Evolutionary conservation across 257 asterid genomes (phyloP).

Genomic region (Salvia hispanica): DNA sequence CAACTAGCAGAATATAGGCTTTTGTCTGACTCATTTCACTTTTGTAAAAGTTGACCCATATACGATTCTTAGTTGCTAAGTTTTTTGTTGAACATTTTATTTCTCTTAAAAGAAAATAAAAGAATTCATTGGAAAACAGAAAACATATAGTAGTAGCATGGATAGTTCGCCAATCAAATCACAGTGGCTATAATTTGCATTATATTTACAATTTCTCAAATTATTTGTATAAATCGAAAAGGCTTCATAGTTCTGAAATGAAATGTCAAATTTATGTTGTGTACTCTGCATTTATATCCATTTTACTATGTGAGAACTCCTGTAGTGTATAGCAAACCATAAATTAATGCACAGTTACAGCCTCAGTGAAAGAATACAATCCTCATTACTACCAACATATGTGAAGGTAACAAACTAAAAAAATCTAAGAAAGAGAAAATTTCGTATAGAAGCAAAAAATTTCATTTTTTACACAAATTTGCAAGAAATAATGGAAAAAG

Average conservation of each 20-base stretch:
- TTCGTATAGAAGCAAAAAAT: constrained; percentile 36
- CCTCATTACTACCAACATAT: constrained; percentile 35
- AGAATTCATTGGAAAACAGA: too few species aligned
- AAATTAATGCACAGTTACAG: constrained; percentile 49
- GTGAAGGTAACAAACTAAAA: constrained; percentile 33
- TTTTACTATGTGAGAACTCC: neutral
- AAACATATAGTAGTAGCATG: too few species aligned
- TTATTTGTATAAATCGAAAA: too few species aligned
- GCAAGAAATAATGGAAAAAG: constrained; percentile 3
- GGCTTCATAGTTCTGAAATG: neutral
- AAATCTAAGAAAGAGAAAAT: constrained; percentile 16
- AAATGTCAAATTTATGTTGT: neutral
- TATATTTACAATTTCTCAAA: too few species aligned
- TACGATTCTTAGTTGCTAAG: too few species aligned
- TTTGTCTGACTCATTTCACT: too few species aligned
- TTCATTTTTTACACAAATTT: constrained; percentile 30
- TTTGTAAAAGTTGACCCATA: too few species aligned
- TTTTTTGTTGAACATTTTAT: too few species aligned
- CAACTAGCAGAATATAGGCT: too few species aligned
- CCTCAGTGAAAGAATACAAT: constrained; percentile 45
- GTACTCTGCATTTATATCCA: neutral
- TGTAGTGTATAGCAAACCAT: neutral
- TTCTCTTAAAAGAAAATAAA: too few species aligned
- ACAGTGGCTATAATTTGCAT: too few species aligned
- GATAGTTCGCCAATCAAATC: too few species aligned